These are phyloP conservation scores for Davidsoniella australis DNA, from an alignment of 2,329 filamentous ascomycete genomes.

Conservation along the genomic window DNA sequence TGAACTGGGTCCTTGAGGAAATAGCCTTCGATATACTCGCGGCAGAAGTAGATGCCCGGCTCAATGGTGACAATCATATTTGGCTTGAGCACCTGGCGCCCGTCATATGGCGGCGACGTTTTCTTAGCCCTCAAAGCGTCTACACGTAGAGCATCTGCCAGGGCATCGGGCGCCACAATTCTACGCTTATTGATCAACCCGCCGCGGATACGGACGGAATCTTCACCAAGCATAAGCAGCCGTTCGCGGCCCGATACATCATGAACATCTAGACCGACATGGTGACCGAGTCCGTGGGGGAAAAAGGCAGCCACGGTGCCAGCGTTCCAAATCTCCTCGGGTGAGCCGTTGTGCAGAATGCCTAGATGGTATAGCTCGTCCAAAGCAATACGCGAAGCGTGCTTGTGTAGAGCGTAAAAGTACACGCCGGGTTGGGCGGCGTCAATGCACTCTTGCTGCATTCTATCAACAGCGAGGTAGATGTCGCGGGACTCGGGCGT, in stretches of 20 bases:
- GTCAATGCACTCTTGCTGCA: slow-evolving; percentile 62
- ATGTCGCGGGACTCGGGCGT: slow-evolving; percentile 52
- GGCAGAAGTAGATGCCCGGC: slow-evolving; percentile 65
- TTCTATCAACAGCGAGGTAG: slow-evolving; percentile 60
- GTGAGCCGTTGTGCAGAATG: slow-evolving; percentile 47
- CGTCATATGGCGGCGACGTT: slow-evolving; percentile 18
- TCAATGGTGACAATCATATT: slow-evolving; percentile 65
- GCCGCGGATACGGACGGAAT: slow-evolving; percentile 18
- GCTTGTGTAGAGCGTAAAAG: slow-evolving; percentile 56
- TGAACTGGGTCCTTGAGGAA: slow-evolving; percentile 43
- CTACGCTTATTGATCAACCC: slow-evolving; percentile 23
- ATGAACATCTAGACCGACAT: slow-evolving; percentile 48
- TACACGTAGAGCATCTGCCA: slow-evolving; percentile 14
- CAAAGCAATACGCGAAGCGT: slow-evolving; percentile 56
- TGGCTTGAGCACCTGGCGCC: slow-evolving; percentile 29
- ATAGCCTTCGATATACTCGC: slow-evolving; percentile 54
- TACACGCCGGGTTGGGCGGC: slow-evolving; percentile 50
- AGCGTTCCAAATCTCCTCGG: slow-evolving; percentile 33
- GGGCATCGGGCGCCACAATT: slow-evolving; percentile 22
- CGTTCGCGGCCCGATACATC: slow-evolving; percentile 32
- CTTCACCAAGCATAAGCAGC: slow-evolving; percentile 20
- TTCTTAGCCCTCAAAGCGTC: slow-evolving; percentile 6
- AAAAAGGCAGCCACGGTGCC: slow-evolving; percentile 46
- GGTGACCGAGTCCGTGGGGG: slow-evolving; percentile 48
- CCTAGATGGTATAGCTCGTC: slow-evolving; percentile 54